A percentile compares a stretch with the other conserved stretches of the same genome.
phyloP scores from a whole-genome alignment of 345 rosid species.

The Lepidium didymum region DNA sequence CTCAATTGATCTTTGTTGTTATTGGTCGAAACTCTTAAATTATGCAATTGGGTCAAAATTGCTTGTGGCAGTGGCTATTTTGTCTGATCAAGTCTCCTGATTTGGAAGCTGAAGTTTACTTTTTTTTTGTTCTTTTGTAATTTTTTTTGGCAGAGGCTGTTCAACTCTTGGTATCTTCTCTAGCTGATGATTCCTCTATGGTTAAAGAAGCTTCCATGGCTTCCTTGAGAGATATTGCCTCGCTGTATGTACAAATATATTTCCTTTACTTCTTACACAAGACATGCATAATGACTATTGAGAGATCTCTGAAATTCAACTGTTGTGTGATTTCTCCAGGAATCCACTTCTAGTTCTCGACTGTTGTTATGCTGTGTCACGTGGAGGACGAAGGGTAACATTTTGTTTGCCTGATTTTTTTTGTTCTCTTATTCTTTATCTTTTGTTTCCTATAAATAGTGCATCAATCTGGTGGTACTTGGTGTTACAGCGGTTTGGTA shows the following conservation, averaged over 20 bases:
- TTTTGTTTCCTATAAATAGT: background rate
- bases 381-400: conserved; percentile 83
- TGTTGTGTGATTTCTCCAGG: conserved; percentile 36
- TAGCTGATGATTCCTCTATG: conserved; percentile 70
- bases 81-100: conserved; percentile 7
- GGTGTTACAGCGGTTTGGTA: conserved; percentile 65
- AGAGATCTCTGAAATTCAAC: background rate
- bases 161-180: conserved; percentile 74
- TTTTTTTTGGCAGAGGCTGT: conserved; percentile 59
- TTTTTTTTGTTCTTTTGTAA: background rate
- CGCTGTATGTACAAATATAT: conserved; percentile 37
- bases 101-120: background rate
- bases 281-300: background rate
- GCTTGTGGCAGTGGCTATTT: background rate
- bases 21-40: background rate
- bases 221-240: conserved; percentile 70
- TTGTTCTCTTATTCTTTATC: background rate
- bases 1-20: background rate
- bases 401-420: background rate
- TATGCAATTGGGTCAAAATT: conserved; percentile 17
- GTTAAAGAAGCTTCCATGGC: conserved; percentile 80
- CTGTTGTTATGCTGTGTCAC: conserved; percentile 74
- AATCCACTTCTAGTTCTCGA: conserved; percentile 92
- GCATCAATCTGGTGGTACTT: background rate
- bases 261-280: conserved; percentile 1